Percentiles rank a stretch among this genome's conserved stretches.
Conservation (phyloP, 495 filamentous ascomycete species). For the Penicillium maclennaniae region DNA sequence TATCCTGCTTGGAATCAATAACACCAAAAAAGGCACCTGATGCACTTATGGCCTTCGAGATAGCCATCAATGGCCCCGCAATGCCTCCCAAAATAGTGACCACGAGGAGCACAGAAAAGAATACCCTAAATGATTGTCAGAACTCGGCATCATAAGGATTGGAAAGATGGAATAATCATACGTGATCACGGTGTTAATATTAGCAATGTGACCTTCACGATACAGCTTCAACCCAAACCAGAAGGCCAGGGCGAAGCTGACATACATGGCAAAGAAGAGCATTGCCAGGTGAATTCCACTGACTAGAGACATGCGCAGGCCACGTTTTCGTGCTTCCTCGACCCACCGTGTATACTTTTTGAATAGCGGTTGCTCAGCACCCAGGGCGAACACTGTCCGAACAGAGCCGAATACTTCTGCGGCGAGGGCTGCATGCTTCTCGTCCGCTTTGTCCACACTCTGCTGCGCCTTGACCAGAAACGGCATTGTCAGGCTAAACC, state of each 20-base stretch:
- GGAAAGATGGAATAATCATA: constrained; percentile 27
- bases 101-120: constrained; percentile 15
- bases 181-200: constrained; percentile 48
- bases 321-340: constrained; percentile 52
- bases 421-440: constrained; percentile 40
- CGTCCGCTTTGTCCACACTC: constrained; percentile 24
- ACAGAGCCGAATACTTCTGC: constrained; percentile 48
- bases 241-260: constrained; percentile 50
- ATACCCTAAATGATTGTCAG: not conserved
- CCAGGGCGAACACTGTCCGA: constrained; percentile 52
- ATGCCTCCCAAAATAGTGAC: constrained; percentile 36
- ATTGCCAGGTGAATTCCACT: constrained; percentile 27
- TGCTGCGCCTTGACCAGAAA: constrained; percentile 43
- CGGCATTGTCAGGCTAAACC: constrained; percentile 15
- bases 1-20: constrained; percentile 42
- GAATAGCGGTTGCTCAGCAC: constrained; percentile 37
- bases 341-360: constrained; percentile 48
- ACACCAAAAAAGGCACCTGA: constrained; percentile 42
- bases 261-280: constrained; percentile 41
- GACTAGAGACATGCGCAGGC: constrained; percentile 30
- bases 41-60: constrained; percentile 46
- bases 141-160: not conserved
- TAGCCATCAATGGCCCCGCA: constrained; percentile 42
- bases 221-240: constrained; percentile 47
- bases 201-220: constrained; percentile 28